Evolutionary conservation across 495 filamentous ascomycete species (phyloP).

Genomic region (Oidiodendron maius): DNA sequence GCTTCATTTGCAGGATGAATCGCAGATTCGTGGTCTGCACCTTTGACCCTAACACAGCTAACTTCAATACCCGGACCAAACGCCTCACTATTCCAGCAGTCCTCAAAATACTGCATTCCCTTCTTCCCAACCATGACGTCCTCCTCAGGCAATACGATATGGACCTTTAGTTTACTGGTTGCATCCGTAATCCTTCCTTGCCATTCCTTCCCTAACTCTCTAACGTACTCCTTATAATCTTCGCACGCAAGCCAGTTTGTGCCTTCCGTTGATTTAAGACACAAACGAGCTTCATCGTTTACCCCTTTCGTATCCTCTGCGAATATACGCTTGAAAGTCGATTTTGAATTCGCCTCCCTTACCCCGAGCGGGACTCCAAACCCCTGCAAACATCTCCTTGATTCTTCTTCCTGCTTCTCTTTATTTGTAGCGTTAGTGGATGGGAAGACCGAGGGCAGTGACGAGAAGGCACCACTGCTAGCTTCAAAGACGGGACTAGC

Average conservation of each 20-base stretch:
- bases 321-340: conserved; percentile 12
- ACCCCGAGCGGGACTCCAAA: conserved; percentile 10
- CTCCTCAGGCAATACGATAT: conserved; percentile 11
- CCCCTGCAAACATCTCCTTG: background rate
- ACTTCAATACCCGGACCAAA: conserved; percentile 15
- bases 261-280: conserved; percentile 12
- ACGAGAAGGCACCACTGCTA: background rate
- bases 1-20: conserved; percentile 6
- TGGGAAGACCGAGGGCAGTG: background rate
- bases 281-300: conserved; percentile 20
- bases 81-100: conserved; percentile 13
- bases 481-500: conserved; percentile 1
- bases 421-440: background rate
- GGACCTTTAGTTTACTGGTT: conserved; percentile 6
- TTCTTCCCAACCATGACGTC: conserved; percentile 19
- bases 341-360: conserved; percentile 8
- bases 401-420: conserved; percentile 4
- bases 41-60: conserved; percentile 2
- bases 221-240: conserved; percentile 5
- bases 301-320: conserved; percentile 14
- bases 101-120: conserved; percentile 17
- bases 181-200: conserved; percentile 2
- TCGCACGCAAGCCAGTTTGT: conserved; percentile 14
- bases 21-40: conserved; percentile 13
- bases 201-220: conserved; percentile 6